Percentiles rank a stretch among this genome's conserved stretches.
Evolutionary conservation across 257 asterid genomes (phyloP).

Genomic region (Ehretia macrophylla): DNA sequence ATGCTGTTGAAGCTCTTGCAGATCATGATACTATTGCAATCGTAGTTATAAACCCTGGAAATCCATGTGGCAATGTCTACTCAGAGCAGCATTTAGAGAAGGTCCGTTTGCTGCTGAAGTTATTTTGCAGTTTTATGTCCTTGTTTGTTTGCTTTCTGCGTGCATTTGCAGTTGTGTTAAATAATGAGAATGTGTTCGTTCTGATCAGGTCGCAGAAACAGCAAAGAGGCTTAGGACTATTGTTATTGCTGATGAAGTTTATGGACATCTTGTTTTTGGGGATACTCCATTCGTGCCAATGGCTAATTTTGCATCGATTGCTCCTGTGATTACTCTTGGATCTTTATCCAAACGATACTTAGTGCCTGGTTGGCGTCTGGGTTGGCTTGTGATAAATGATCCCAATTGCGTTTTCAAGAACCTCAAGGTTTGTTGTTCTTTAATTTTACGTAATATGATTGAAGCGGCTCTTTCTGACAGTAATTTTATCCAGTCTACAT

Average conservation of each 20-base stretch:
- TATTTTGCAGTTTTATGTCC: neutral
- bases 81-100: conserved; percentile 54
- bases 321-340: conserved; percentile 76
- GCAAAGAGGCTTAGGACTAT: conserved; percentile 60
- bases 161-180: too few species aligned
- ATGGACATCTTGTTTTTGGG: conserved; percentile 83
- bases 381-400: conserved; percentile 80
- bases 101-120: conserved; percentile 27
- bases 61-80: conserved; percentile 90
- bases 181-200: neutral
- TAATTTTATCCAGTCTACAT: too few species aligned
- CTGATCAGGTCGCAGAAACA: conserved; percentile 59
- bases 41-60: conserved; percentile 82
- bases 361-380: conserved; percentile 95
- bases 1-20: conserved; percentile 56
- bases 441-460: neutral
- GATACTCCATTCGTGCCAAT: conserved; percentile 70
- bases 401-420: conserved; percentile 49
- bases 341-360: conserved; percentile 89
- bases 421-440: conserved; percentile 48
- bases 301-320: conserved; percentile 71
- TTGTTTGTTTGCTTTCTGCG: neutral
- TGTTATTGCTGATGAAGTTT: conserved; percentile 83
- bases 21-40: conserved; percentile 76
- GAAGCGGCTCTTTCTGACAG: too few species aligned